Conservation (phyloP, 139 green algal genomes). For the Volvox africanus region DNA sequence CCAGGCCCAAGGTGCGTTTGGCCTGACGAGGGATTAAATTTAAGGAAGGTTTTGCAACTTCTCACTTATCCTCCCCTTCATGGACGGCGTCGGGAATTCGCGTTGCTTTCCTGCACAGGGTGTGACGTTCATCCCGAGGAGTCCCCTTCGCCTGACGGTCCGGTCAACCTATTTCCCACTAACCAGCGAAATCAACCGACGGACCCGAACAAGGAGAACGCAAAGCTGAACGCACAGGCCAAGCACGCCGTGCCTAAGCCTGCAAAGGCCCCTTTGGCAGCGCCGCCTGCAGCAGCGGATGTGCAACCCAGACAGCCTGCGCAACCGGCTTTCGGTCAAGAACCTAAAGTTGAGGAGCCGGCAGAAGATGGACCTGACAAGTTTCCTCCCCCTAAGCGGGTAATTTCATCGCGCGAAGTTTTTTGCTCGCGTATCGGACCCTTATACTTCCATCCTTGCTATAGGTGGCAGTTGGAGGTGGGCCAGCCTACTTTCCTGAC, state of each 20-base stretch:
- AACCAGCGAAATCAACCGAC: conserved; percentile 41
- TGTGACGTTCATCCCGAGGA: conserved; percentile 37
- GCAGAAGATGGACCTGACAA: conserved; percentile 49
- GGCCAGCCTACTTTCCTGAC: conserved; percentile 89
- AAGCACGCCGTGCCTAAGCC: conserved; percentile 41
- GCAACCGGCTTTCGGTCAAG: neutral
- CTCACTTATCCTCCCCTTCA: neutral
- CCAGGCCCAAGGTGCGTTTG: conserved; percentile 6
- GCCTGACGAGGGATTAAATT: neutral
- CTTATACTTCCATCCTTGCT: neutral
- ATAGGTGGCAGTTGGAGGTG: conserved; percentile 89
- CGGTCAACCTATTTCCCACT: conserved; percentile 20
- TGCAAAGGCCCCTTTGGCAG: conserved; percentile 27
- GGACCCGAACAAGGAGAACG: conserved; percentile 43
- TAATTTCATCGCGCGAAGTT: neutral
- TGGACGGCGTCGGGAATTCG: neutral
- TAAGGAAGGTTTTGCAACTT: neutral
- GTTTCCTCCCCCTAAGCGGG: conserved; percentile 39
- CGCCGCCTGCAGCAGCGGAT: conserved; percentile 17
- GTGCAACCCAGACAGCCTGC: neutral
- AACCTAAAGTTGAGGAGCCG: conserved; percentile 36
- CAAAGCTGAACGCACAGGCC: conserved; percentile 44
- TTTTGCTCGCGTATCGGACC: neutral
- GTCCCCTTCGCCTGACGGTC: conserved; percentile 27
- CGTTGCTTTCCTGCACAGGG: neutral